Evolutionary conservation across 331 rosid species (phyloP), one percentile per base, ranked within the genome.

Genomic region (Telfairia occidentalis): DNA sequence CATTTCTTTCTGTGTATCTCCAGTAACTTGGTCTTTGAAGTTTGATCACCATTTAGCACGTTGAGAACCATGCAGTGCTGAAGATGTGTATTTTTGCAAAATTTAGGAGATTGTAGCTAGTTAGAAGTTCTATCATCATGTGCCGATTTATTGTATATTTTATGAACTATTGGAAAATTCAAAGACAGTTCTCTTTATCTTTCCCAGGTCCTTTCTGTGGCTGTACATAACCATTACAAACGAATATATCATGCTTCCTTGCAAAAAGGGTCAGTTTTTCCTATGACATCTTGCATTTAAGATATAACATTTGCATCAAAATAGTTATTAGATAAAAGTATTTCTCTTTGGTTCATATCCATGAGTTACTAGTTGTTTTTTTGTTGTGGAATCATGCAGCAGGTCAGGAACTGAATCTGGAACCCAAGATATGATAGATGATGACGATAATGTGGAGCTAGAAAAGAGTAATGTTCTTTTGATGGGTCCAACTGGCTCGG

Each of bases 401-500:
- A 88, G 96, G 90, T 81, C 90, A 73, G 88, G 74, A 48, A 79
- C 86, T 79, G 96, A 88, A 48, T 71, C 89, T 16, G 89, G 76
- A 73, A 77, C 35, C 72, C 83, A 86, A 67, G 84, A 85, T 77
- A 77, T 42, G 69, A 45, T 79, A 58, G 92, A 90, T 76, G 88
- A 85, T 67, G 95, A 89, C 24, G 89, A 91, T 65, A 82, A 80
- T 30, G 98, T 94, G 34, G 97, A 94, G 82, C 87, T 94, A 60
- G 98, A 94, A 80, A 94, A 94, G 89, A 94, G 98, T 88, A 94
- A 94, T 42, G 98, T 94, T 73, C 98, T 94, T 64, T 79, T 94
- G 85, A 94, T 94, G 96, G 98, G 98, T 75, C 98, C 98, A 76
- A 94, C 98, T 35, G 98, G 98, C 64, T 94, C 98, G 19, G 98